Conservation (phyloP, 768 basidiomycete genomes). For the Macrocybe gigantea region DNA sequence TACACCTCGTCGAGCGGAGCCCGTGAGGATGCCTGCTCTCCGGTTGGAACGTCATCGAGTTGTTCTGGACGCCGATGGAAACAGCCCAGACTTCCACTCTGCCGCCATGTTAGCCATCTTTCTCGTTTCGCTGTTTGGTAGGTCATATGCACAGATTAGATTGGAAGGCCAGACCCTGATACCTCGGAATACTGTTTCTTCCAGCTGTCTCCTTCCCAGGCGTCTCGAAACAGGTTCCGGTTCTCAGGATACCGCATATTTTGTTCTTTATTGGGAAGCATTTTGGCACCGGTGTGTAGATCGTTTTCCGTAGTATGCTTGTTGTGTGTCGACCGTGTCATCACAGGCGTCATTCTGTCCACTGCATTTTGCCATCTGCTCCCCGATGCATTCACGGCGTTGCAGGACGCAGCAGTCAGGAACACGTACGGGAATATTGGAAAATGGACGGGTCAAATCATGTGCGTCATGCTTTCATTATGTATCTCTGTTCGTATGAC, state of each 20-base stretch:
- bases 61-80: no score
- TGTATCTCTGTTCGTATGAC: neutral
- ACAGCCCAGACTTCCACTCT: no score
- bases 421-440: constrained; percentile 41
- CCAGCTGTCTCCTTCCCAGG: constrained; percentile 71
- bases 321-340: neutral
- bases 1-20: no score
- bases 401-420: constrained; percentile 42
- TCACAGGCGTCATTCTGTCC: constrained; percentile 69
- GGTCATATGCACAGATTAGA: no score
- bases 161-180: no score
- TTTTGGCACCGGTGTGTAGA: constrained; percentile 64
- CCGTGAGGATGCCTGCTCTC: no score
- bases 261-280: constrained; percentile 85
- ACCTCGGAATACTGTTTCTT: neutral
- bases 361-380: constrained; percentile 81
- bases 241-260: constrained; percentile 57
- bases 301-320: neutral
- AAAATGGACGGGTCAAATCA: constrained; percentile 62
- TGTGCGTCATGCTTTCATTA: constrained; percentile 42
- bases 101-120: no score
- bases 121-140: no score
- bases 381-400: constrained; percentile 65
- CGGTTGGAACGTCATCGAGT: no score
- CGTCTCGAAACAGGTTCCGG: constrained; percentile 47